Evolutionary conservation across 345 rosid species (phyloP), one percentile per base, ranked within the genome.

Genomic region (Citrus cavaleriei): DNA sequence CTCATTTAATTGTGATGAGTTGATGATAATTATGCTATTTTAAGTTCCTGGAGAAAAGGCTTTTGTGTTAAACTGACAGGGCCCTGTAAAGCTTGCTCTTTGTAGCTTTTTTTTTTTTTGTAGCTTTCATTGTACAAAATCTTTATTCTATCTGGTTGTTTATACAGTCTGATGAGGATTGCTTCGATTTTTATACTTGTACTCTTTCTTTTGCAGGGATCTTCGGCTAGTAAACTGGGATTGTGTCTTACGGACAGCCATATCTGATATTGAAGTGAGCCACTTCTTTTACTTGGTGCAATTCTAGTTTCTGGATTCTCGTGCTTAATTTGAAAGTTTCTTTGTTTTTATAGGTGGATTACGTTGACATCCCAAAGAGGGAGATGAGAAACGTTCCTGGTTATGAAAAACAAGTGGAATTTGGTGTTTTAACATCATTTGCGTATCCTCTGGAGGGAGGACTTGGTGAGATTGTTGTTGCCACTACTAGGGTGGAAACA

Each of bases 401-500:
- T 70, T 93, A 94, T 74, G 91, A 94, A 55, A 87, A 91, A 74
- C 94, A 91, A 4, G 98, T 93, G 66, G 97, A 96, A 79, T 96
- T 96, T 89, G 99, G 99, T 67, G 91, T 96, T 66, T 79, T 96
- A 79, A 93, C 95, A 14, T 92, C 92, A 27, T 96, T 96, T 86
- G 98, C 98, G 42, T 93, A 96, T 79, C 95, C 94, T 74, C 75
- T 96, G 61, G 98, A 93, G 74, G 97, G 85, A 72, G 93, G 83
- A 46, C 82, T 90, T 55, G 97, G 97, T 54, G 96, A 96, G 85
- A 92, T 96, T 79, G 91, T 96, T 82, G 97, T 96, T 73, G 99
- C 99, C 84, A 96, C 98, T 38, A 96, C 99, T 51, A 91, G 98
- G 86, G 89, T 96, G 80, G 99, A 96, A 83, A 96, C 98, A 27